Evolutionary conservation across 75 land plant genomes (phyloP).

Genomic region (Cupressus sempervirens): DNA sequence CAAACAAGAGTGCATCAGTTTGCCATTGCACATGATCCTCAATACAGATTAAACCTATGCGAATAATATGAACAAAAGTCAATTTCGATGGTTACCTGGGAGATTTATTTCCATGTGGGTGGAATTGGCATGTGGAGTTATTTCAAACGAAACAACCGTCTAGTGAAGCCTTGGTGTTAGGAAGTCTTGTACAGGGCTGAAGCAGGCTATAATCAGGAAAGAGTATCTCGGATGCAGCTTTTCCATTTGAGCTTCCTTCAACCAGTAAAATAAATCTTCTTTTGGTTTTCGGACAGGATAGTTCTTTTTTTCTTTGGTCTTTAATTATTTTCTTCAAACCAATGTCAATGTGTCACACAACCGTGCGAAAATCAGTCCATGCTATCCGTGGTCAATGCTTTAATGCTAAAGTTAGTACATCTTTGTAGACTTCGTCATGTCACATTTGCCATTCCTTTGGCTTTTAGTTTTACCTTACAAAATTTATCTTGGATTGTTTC

Average conservation of each 20-base stretch:
- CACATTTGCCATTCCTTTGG: not conserved
- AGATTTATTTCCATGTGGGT: no score
- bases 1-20: not conserved
- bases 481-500: not conserved
- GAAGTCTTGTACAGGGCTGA: no score
- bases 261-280: not conserved
- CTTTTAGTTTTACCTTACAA: not conserved
- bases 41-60: not conserved
- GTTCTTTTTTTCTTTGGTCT: not conserved
- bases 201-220: no score
- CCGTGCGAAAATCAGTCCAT: not conserved
- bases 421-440: not conserved
- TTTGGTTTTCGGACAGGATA: not conserved
- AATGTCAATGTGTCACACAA: not conserved
- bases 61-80: no score
- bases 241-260: not conserved
- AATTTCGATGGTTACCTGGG: no score
- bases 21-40: not conserved
- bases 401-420: not conserved
- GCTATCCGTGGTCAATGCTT: not conserved
- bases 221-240: not conserved
- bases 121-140: not conserved
- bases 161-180: no score
- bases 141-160: not conserved
- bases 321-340: not conserved